Base-by-base conservation (phyloP, 31 red algal genomes). In the Endocladia muricata region DNA sequence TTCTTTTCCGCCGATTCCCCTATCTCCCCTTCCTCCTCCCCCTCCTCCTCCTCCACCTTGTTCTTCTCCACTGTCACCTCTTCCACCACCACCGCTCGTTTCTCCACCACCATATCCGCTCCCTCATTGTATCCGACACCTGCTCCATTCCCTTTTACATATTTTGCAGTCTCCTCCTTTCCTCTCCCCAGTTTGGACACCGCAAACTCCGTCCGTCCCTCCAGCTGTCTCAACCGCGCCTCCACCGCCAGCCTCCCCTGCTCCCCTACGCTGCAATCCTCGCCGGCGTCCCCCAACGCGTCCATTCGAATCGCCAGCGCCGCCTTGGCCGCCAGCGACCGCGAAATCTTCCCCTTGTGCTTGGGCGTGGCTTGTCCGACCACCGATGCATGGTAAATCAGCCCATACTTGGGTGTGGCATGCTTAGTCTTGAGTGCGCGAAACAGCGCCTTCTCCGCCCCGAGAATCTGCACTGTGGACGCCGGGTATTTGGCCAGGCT, bases 391-490 rank as follows among this genome's bases (percentile, higher is more conserved):
- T 99, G 96, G 55, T 93, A 99, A 29, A 99, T 93, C 17, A 99
- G 74, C 21, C 92, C 96, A 68, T 99, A 99, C 61, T 99, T 99
- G 1, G 96, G 96, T 6, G 96, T 99, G 15, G 92, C 89, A 60
- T 95, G 92, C 77, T 99, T 99, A 41, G 96, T 99, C 43, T 99
- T 99, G 32, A 99, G 61, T 0, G 96, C 96, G 15, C 96, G 93
- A 61, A 99, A 99, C 17, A 99, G 73, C 1, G 96, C 96, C 73
- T 99, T 99, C 67, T 99, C 96, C 0, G 96, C 96, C 0, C 96
- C 96, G 37, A 99, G 75, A 69, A 99, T 94, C 72, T 99, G 96
- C 33, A 99, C 84, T 15, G 96, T 99, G 8, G 90, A 94, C 42
- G 96, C 96, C 1, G 96, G 96, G 62, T 90, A 95, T 70, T 99